Evolutionary conservation across 352 stramenopile species (phyloP), one percentile per base, ranked within the genome.

Genomic region (Pythium phragmitis): DNA sequence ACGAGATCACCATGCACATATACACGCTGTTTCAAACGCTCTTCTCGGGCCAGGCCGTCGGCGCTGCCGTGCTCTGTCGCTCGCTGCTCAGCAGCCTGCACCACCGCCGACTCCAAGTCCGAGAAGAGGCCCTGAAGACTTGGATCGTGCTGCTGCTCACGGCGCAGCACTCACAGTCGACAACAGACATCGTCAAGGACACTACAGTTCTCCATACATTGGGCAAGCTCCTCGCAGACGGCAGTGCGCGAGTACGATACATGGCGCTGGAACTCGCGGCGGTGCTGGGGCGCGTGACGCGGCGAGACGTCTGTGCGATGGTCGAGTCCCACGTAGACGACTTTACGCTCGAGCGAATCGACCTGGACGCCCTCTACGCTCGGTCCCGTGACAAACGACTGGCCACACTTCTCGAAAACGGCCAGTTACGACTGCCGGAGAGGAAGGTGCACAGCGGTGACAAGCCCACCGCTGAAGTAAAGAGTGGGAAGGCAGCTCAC

Each of bases 131-230:
- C 11, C 43, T 84, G 0, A 78, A 76, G 57, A 64, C 88, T 16
- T 91, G 80, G 80, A 77, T 86, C 12, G 62, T 86, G 2, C 54
- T 84, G 7, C 45, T 89, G 26, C 54, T 91, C 2, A 67, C 73
- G 1, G 50, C 57, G 0, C 52, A 77, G 0, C 56, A 81, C 9
- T 46, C 46, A 11, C 61, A 75, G 8, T 69, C 55, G 0, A 50
- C 36, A 2, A 49, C 48, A 13, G 62, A 49, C 41, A 36, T 73
- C 2, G 13, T 72, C 8, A 52, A 67, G 30, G 50, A 67, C 53
- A 41, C 43, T 2, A 53, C 58, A 37, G 41, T 92, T 3, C 63
- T 92, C 3, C 65, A 83, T 26, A 60, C 58, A 1, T 63, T 93
- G 0, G 80, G 76, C 0, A 67, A 74, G 12, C 65, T 80, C 2